Conservation (phyloP, 345 rosid genomes). For the Pistacia integerrima region DNA sequence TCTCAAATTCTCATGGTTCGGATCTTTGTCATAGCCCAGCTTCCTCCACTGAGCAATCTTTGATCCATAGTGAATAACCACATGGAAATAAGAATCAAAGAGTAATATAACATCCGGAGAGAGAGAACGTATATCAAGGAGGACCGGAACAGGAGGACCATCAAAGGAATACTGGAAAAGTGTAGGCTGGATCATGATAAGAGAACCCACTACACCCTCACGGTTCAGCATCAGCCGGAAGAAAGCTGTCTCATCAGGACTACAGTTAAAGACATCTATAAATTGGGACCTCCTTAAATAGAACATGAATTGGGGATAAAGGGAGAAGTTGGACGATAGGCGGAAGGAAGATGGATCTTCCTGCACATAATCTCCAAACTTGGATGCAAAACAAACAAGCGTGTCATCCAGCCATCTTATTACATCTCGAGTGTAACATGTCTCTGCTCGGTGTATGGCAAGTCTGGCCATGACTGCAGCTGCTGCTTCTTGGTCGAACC, state of each 20-base stretch:
- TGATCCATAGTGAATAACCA: constrained; percentile 87
- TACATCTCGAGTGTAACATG: constrained; percentile 73
- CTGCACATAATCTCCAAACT: constrained; percentile 82
- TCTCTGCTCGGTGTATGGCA: constrained; percentile 78
- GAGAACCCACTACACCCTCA: constrained; percentile 87
- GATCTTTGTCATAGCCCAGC: constrained; percentile 78
- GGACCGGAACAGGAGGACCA: constrained; percentile 94
- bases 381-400: constrained; percentile 72
- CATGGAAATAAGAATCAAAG: constrained; percentile 88
- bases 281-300: constrained; percentile 95
- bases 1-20: constrained; percentile 82
- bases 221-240: constrained; percentile 87
- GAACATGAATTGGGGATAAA: constrained; percentile 96
- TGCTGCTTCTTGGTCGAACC: constrained; percentile 98
- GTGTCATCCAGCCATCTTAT: constrained; percentile 90
- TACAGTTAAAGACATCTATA: constrained; percentile 84
- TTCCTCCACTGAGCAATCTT: constrained; percentile 91
- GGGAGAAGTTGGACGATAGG: constrained; percentile 82
- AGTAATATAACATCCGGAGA: constrained; percentile 77
- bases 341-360: constrained; percentile 97
- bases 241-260: constrained; percentile 89
- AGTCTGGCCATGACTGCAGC: constrained; percentile 94
- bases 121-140: constrained; percentile 84
- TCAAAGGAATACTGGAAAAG: constrained; percentile 86
- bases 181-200: constrained; percentile 95